These are phyloP conservation scores for Chytriomyces confervae DNA, from an alignment of 192 early-diverging fungal species.

Conservation along the genomic window DNA sequence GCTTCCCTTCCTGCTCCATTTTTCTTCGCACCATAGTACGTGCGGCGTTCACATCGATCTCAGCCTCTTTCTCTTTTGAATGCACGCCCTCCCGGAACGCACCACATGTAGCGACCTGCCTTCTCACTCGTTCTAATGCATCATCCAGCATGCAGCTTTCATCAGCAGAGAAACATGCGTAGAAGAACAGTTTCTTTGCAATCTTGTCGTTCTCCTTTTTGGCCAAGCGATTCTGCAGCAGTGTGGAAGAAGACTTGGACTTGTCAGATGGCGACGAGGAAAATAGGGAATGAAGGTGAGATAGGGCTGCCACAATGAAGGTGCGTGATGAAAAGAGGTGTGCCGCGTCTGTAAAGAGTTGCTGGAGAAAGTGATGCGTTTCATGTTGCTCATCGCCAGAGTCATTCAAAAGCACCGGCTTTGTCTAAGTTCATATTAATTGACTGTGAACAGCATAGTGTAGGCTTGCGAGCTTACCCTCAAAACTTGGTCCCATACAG, in stretches of 20 bases:
- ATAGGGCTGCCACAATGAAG: slow-evolving; percentile 10
- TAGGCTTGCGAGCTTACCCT: not conserved
- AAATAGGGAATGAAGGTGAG: slow-evolving; percentile 15
- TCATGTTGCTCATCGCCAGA: no score
- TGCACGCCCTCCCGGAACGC: not conserved
- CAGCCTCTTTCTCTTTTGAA: not conserved
- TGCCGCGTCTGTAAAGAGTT: not conserved
- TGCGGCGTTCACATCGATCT: not conserved
- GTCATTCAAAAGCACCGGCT: no score
- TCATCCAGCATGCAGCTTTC: not conserved
- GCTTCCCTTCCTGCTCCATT: not conserved
- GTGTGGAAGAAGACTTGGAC: no score
- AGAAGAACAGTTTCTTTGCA: slow-evolving; percentile 17
- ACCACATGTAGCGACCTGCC: not conserved
- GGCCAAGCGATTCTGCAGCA: not conserved
- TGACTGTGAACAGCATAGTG: no score
- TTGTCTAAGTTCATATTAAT: no score
- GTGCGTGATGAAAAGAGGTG: not conserved
- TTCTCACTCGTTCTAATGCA: not conserved
- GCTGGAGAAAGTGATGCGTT: no score
- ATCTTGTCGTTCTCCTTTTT: not conserved
- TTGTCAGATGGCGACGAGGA: not conserved
- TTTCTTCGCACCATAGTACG: not conserved
- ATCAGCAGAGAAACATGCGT: slow-evolving; percentile 19
- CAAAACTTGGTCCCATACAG: slow-evolving; percentile 21